Conservation (phyloP, 2,329 filamentous ascomycete species). For the Nemania sp. region DNA sequence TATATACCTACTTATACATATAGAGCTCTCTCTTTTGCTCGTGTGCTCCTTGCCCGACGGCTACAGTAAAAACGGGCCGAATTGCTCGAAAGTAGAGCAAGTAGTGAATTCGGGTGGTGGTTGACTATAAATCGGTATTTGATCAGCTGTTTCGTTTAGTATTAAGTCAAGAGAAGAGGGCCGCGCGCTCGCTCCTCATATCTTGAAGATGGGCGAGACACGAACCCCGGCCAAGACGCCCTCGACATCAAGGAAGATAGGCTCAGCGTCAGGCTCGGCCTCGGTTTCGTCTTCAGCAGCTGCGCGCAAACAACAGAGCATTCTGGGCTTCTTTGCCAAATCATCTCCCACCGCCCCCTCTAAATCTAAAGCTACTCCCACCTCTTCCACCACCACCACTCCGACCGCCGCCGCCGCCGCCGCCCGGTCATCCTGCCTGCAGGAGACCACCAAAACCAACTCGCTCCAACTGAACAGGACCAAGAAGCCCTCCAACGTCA, state of each 20-base stretch:
- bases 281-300: slow-evolving; percentile 49
- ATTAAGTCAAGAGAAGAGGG: not conserved
- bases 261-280: slow-evolving; percentile 57
- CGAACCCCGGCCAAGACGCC: slow-evolving; percentile 53
- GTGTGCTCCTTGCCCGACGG: not conserved
- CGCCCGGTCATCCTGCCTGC: slow-evolving; percentile 55
- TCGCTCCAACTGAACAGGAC: slow-evolving; percentile 54
- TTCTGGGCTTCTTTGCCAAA: slow-evolving; percentile 84
- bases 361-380: slow-evolving; percentile 44
- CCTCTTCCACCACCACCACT: slow-evolving; percentile 40
- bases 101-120: not conserved
- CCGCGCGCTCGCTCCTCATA: not conserved
- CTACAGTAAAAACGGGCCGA: not conserved
- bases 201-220: slow-evolving; percentile 47
- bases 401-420: slow-evolving; percentile 38
- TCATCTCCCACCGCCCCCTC: slow-evolving; percentile 48
- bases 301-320: slow-evolving; percentile 76
- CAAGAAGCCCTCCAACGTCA: slow-evolving; percentile 62
- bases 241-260: slow-evolving; percentile 59
- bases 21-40: not conserved
- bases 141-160: not conserved
- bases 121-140: not conserved
- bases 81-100: not conserved
- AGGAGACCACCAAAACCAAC: slow-evolving; percentile 63
- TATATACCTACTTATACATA: not conserved